Conservation (phyloP, 495 filamentous ascomycete species). For the Symbiotaphrina buchneri region DNA sequence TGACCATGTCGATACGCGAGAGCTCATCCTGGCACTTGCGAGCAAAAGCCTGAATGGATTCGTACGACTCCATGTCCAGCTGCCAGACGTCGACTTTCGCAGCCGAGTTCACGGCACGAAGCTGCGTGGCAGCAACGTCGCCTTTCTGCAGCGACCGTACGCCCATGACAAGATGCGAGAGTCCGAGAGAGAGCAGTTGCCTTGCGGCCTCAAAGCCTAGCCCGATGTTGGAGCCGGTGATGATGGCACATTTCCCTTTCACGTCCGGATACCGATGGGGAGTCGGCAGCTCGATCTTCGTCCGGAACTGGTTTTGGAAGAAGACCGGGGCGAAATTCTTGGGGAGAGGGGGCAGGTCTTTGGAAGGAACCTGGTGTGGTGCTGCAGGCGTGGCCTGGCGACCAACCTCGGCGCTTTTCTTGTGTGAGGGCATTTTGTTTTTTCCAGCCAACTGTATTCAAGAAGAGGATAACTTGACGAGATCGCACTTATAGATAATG, state of each 20-base stretch:
- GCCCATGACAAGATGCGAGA: slow-evolving; percentile 12
- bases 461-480: no score
- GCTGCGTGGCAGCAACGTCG: slow-evolving; percentile 15
- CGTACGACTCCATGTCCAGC: slow-evolving; percentile 28
- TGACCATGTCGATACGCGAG: slow-evolving; percentile 15
- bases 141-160: slow-evolving; percentile 18
- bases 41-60: slow-evolving; percentile 24
- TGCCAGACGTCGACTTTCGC: slow-evolving; percentile 29
- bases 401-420: no score
- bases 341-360: no score
- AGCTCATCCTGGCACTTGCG: slow-evolving; percentile 16
- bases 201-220: background rate
- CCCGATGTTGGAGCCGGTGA: slow-evolving; percentile 1
- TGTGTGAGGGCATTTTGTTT: no score
- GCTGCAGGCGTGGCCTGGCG: no score
- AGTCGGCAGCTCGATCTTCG: no score
- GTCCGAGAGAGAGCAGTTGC: slow-evolving; percentile 5
- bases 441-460: no score
- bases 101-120: slow-evolving; percentile 15
- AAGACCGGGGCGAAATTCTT: no score
- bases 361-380: no score
- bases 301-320: no score
- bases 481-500: no score
- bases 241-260: background rate
- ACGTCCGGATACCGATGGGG: no score